Conservation (phyloP, 2,329 filamentous ascomycete species). For the Trichoderma hamatum region DNA sequence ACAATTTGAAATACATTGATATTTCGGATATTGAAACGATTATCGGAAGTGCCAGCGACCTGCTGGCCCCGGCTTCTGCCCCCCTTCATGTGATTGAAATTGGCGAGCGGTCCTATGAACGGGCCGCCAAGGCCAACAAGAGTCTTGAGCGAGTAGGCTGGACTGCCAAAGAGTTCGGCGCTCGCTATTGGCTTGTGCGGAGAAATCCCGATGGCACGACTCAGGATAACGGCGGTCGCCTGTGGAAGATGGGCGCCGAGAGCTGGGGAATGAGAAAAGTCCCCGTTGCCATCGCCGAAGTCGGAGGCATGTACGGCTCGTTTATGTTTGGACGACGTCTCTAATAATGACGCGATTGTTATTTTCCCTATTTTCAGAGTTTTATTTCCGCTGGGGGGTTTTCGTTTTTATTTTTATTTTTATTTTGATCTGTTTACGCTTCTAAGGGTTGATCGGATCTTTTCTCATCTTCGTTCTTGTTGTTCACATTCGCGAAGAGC, state of each 20-base stretch:
- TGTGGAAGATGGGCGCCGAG: conserved; percentile 83
- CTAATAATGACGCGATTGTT: conserved; percentile 43
- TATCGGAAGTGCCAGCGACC: conserved; percentile 59
- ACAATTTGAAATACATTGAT: conserved; percentile 74
- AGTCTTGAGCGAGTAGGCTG: conserved; percentile 67
- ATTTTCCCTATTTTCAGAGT: background rate
- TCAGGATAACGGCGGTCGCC: conserved; percentile 54
- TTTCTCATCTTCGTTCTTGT: background rate
- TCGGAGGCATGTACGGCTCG: conserved; percentile 88
- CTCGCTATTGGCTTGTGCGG: conserved; percentile 68
- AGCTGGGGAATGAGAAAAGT: conserved; percentile 90
- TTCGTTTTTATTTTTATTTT: no score
- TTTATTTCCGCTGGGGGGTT: background rate
- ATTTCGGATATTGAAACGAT: conserved; percentile 66
- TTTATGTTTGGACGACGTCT: conserved; percentile 66
- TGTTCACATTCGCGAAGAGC: background rate
- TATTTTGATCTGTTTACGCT: background rate
- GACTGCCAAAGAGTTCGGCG: conserved; percentile 70
- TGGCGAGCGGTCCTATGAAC: conserved; percentile 66
- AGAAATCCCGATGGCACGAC: conserved; percentile 43
- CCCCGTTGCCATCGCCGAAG: conserved; percentile 86
- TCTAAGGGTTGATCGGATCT: background rate
- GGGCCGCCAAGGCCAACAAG: conserved; percentile 64
- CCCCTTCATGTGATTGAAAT: conserved; percentile 79
- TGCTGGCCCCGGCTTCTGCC: conserved; percentile 62